Evolutionary conservation across 306 rosid species (phyloP).

Genomic region (Rosa rugosa): DNA sequence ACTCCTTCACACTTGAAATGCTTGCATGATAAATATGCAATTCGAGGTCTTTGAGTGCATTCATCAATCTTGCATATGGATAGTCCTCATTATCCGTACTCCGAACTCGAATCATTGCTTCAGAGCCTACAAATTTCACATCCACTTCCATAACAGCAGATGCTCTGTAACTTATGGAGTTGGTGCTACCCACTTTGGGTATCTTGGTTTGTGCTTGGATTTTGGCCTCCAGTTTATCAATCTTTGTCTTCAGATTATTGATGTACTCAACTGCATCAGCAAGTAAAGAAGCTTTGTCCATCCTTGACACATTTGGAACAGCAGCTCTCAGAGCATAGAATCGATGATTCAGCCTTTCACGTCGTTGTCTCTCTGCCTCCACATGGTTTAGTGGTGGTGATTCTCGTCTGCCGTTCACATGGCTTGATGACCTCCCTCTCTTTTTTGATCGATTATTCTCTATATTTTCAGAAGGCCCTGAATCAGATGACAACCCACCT

Average conservation of each 20-base stretch:
- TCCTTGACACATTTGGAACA: conserved; percentile 55
- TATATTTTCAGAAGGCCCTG: neutral
- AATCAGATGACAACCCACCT: conserved; percentile 3
- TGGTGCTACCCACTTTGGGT: neutral
- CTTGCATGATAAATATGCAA: conserved; percentile 44
- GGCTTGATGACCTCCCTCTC: conserved; percentile 11
- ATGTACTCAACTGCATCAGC: conserved; percentile 44
- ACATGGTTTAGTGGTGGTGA: conserved; percentile 33
- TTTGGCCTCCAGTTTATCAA: conserved; percentile 18
- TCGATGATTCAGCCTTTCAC: conserved; percentile 43
- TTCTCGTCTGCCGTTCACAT: neutral
- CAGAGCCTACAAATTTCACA: conserved; percentile 43
- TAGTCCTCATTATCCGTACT: conserved; percentile 30
- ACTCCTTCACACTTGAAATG: conserved; percentile 44
- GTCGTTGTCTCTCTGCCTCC: conserved; percentile 52
- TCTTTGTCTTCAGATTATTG: conserved; percentile 39
- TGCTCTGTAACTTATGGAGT: neutral
- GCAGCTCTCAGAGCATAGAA: conserved; percentile 54
- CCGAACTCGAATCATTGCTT: conserved; percentile 51
- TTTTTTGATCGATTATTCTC: neutral
- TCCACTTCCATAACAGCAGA: conserved; percentile 27
- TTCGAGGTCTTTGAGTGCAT: too few species aligned
- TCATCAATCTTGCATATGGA: conserved; percentile 37
- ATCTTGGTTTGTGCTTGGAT: neutral
- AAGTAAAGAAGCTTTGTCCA: conserved; percentile 56